These are phyloP conservation scores for Periconia digitata DNA, from an alignment of 2,329 filamentous ascomycete genomes.

Conservation along the genomic window DNA sequence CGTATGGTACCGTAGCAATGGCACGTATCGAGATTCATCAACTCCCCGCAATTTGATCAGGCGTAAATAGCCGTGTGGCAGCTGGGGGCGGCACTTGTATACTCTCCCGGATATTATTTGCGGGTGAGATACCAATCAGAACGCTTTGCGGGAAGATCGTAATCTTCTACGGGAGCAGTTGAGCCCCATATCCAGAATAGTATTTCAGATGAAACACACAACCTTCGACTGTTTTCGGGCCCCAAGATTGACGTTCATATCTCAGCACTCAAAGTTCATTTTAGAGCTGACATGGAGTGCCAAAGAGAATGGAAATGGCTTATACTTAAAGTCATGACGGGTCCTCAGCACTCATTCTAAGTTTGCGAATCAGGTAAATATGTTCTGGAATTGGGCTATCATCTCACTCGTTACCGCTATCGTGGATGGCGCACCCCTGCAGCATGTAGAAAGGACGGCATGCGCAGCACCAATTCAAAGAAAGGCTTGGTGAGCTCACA, in stretches of 20 bases:
- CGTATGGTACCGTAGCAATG: no score
- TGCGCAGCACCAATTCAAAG: background rate
- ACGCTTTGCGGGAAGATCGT: background rate
- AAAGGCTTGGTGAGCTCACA: slow-evolving; percentile 1
- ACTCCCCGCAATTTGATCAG: background rate
- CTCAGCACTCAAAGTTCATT: background rate
- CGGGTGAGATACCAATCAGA: background rate
- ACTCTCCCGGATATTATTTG: background rate
- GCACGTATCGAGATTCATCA: no score
- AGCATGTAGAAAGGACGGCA: background rate
- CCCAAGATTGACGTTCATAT: background rate
- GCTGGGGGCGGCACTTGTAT: background rate
- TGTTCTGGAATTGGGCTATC: background rate
- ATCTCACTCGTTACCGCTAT: background rate
- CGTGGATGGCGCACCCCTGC: background rate
- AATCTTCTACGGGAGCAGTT: background rate
- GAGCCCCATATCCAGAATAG: background rate
- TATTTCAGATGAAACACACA: background rate
- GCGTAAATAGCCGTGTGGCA: background rate
- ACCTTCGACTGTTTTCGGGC: background rate
- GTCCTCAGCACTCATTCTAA: background rate
- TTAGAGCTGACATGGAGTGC: background rate
- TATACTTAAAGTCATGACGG: background rate
- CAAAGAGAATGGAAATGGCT: background rate
- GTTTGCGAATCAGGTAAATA: background rate